phyloP scores from a whole-genome alignment of 148 eudicot species.

The Fagopyrum tataricum region DNA sequence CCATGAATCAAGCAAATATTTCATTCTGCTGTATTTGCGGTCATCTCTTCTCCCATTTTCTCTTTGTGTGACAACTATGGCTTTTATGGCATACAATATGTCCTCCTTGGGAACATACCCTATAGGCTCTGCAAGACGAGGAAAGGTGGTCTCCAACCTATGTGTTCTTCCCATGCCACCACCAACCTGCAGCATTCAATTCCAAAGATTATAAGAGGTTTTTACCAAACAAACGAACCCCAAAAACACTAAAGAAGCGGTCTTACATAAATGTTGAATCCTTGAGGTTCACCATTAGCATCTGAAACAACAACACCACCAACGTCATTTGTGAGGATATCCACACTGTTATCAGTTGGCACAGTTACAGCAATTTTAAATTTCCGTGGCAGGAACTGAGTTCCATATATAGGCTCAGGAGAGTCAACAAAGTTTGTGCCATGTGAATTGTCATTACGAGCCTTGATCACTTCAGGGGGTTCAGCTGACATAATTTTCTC shows the following conservation, averaged over 20 bases:
- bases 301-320: slow-evolving; percentile 85
- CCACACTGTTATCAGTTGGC: slow-evolving; percentile 88
- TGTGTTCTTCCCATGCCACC: slow-evolving; percentile 99
- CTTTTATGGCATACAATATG: slow-evolving; percentile 88
- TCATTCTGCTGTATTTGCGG: slow-evolving; percentile 93
- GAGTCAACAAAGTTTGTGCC: slow-evolving; percentile 92
- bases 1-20: slow-evolving; percentile 89
- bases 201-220: background rate
- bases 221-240: background rate
- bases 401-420: slow-evolving; percentile 95
- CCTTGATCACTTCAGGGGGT: slow-evolving; percentile 84
- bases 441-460: slow-evolving; percentile 91
- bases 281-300: slow-evolving; percentile 85
- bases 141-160: slow-evolving; percentile 75
- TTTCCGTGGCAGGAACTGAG: slow-evolving; percentile 95
- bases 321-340: slow-evolving; percentile 82
- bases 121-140: slow-evolving; percentile 89
- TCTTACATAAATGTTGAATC: slow-evolving; percentile 89
- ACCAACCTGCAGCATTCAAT: slow-evolving; percentile 61
- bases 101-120: slow-evolving; percentile 98
- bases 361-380: slow-evolving; percentile 96
- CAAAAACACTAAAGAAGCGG: background rate
- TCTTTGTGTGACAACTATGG: slow-evolving; percentile 92
- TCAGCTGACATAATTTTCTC: slow-evolving; percentile 89
- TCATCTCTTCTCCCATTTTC: slow-evolving; percentile 98